phyloP scores from a whole-genome alignment of 23 red algal species.

The Cyanidium caldarium region DNA sequence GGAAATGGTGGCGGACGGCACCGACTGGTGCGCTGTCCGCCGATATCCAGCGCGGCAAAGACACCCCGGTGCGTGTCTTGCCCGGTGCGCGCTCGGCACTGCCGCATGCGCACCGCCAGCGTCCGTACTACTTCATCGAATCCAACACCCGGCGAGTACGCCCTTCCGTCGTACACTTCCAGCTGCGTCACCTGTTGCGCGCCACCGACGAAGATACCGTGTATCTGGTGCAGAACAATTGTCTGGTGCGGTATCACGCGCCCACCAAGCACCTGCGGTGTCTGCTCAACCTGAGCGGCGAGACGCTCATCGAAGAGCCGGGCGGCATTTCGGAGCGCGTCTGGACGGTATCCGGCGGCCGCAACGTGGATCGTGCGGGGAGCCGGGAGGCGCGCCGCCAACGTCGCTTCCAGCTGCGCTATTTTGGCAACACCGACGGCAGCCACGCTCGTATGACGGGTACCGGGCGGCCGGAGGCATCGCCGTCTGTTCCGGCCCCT shows the following conservation, averaged over 20 bases:
- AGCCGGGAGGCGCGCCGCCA: too few species aligned
- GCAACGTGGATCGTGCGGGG: background rate
- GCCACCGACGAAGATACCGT: constrained; percentile 60
- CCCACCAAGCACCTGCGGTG: constrained; percentile 20
- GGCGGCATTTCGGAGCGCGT: background rate
- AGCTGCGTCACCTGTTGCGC: constrained; percentile 82
- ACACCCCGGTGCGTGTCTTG: background rate
- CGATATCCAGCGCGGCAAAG: background rate
- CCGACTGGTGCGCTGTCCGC: background rate
- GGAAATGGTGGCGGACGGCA: background rate
- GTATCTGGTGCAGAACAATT: constrained; percentile 43
- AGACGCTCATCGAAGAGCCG: background rate
- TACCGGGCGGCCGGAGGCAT: too few species aligned
- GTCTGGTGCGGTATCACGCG: constrained; percentile 52
- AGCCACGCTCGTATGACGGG: too few species aligned
- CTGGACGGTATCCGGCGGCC: background rate
- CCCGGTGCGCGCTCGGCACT: background rate
- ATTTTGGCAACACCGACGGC: background rate
- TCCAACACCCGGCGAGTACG: constrained; percentile 53
- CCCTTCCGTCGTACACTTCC: constrained; percentile 69
- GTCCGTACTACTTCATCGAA: constrained; percentile 36
- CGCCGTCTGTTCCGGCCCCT: too few species aligned
- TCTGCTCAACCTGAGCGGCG: constrained; percentile 42
- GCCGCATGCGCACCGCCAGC: background rate
- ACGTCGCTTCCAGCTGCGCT: background rate